These are phyloP conservation scores for Wallacemonas rigidus DNA, from an alignment of 208 protist genomes.

Conservation along the genomic window DNA sequence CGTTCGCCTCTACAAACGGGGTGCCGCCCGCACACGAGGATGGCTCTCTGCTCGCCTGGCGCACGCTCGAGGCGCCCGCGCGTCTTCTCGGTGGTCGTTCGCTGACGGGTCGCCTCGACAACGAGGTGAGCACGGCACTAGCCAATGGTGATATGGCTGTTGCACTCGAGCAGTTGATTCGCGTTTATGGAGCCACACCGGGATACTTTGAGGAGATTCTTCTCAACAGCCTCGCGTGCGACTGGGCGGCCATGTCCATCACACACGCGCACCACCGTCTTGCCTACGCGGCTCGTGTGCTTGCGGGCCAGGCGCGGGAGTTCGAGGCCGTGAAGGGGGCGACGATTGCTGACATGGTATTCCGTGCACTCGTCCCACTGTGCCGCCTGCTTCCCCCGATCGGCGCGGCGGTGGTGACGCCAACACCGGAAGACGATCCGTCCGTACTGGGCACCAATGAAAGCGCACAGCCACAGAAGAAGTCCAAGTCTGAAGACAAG, in stretches of 20 bases:
- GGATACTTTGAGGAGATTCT: slow-evolving; percentile 67
- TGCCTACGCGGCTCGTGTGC: slow-evolving; percentile 53
- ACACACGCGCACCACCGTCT: slow-evolving; percentile 78
- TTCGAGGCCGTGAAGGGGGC: slow-evolving; percentile 51
- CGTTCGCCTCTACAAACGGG: background rate
- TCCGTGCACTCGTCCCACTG: slow-evolving; percentile 51
- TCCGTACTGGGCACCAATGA: background rate
- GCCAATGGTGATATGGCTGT: slow-evolving; percentile 57
- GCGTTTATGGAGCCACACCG: slow-evolving; percentile 44
- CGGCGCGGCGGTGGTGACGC: slow-evolving; percentile 7
- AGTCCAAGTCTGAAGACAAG: slow-evolving; percentile 18
- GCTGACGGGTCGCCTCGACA: slow-evolving; percentile 42
- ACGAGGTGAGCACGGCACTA: slow-evolving; percentile 67
- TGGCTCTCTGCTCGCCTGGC: slow-evolving; percentile 5
- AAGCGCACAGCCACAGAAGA: background rate
- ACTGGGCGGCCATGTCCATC: slow-evolving; percentile 65
- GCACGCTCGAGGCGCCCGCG: slow-evolving; percentile 5
- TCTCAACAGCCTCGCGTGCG: slow-evolving; percentile 57
- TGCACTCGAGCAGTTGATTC: slow-evolving; percentile 60
- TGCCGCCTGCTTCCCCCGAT: slow-evolving; percentile 54
- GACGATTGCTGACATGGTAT: slow-evolving; percentile 58
- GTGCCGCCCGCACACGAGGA: slow-evolving; percentile 1
- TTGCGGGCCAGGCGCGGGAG: slow-evolving; percentile 50
- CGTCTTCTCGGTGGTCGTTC: slow-evolving; percentile 2
- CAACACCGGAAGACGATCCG: slow-evolving; percentile 6